phyloP scores from a whole-genome alignment of 768 basidiomycete species.

The Dendrothele bispora region DNA sequence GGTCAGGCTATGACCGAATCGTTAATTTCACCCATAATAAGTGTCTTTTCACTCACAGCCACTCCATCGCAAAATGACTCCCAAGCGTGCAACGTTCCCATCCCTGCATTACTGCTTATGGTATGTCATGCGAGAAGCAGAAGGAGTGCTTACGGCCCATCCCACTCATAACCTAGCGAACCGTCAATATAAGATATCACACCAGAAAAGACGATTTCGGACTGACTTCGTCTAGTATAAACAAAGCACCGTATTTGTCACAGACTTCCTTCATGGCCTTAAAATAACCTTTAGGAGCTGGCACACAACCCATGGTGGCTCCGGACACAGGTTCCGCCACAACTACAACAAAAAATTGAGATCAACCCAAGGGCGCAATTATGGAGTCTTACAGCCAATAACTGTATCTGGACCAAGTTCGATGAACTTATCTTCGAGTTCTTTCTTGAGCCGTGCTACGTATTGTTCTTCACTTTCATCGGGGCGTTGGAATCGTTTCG shows the following conservation, averaged over 20 bases:
- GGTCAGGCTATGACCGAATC: conserved; percentile 55
- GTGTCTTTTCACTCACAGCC: conserved; percentile 31
- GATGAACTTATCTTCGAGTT: conserved; percentile 84
- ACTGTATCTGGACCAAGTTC: conserved; percentile 83
- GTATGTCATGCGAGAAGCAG: no score
- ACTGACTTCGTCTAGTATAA: conserved; percentile 81
- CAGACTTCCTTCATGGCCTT: conserved; percentile 83
- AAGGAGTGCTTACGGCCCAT: conserved; percentile 77
- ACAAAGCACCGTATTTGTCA: conserved; percentile 71
- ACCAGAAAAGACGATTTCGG: not conserved
- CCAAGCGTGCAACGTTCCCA: conserved; percentile 89
- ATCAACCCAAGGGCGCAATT: conserved; percentile 5
- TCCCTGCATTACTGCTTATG: no score
- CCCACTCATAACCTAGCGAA: conserved; percentile 71
- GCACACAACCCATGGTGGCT: conserved; percentile 74
- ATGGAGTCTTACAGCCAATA: conserved; percentile 63
- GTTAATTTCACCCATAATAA: not conserved
- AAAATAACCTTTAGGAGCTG: conserved; percentile 84
- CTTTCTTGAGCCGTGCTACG: conserved; percentile 71
- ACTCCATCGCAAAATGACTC: conserved; percentile 77
- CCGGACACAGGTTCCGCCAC: conserved; percentile 87
- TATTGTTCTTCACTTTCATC: conserved; percentile 80
- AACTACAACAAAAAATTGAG: conserved; percentile 39
- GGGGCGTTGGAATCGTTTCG: conserved; percentile 68
- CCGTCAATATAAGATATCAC: not conserved